These are phyloP conservation scores for Corniculantispora saksenae DNA, from an alignment of 2,329 filamentous ascomycete species.

Conservation along the genomic window DNA sequence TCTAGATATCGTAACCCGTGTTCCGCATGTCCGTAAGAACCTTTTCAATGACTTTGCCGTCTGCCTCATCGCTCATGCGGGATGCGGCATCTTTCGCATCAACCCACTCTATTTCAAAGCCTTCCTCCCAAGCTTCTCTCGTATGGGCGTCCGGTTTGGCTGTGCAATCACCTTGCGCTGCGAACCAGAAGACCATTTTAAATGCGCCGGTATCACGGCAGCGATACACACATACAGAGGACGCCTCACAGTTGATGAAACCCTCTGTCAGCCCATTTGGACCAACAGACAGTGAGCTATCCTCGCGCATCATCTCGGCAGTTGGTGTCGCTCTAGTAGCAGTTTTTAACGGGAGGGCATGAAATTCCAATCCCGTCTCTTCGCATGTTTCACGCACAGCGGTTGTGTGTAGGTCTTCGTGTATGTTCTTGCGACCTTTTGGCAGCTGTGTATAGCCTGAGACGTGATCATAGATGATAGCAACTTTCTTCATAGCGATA, in stretches of 20 bases:
- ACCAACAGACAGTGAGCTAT: conserved; percentile 2
- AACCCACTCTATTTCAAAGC: conserved; percentile 28
- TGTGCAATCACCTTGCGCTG: conserved; percentile 35
- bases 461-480: conserved; percentile 45
- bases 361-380: conserved; percentile 46
- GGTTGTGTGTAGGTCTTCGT: conserved; percentile 42
- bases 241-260: conserved; percentile 37
- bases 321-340: conserved; percentile 45
- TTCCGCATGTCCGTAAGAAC: conserved; percentile 29
- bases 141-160: conserved; percentile 27
- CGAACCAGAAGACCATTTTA: conserved; percentile 45
- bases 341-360: conserved; percentile 41
- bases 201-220: conserved; percentile 37
- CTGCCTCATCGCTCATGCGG: conserved; percentile 27
- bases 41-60: conserved; percentile 30
- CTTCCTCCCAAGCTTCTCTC: conserved; percentile 34
- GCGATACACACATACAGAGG: conserved; percentile 38
- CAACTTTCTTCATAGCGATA: conserved; percentile 35
- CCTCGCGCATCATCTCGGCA: conserved; percentile 3
- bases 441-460: conserved; percentile 48
- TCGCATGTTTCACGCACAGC: conserved; percentile 50
- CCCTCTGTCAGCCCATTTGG: conserved; percentile 30
- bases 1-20: conserved; percentile 29
- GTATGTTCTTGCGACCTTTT: conserved; percentile 51
- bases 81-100: conserved; percentile 25